These are phyloP conservation scores for Xylaria intraflava DNA, from an alignment of 495 filamentous ascomycete genomes.

Conservation along the genomic window DNA sequence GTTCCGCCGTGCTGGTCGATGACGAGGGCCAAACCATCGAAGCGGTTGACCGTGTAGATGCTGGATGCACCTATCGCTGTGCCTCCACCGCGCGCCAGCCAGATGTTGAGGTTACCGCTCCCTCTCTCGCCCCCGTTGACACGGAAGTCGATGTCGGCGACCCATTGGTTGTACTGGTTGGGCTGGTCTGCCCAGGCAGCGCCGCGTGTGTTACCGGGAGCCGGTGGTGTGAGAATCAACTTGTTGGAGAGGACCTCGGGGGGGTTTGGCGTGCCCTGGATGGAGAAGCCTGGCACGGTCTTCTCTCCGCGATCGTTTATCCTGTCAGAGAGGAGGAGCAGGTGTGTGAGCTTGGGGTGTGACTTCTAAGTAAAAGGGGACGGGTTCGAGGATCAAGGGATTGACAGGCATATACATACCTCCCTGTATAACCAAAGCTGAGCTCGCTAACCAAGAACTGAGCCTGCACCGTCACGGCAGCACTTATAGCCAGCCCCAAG, in stretches of 20 bases:
- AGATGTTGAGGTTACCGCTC: slow-evolving; percentile 85
- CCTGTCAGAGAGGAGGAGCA: slow-evolving; percentile 18
- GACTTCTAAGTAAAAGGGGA: background rate
- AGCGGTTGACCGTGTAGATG: slow-evolving; percentile 73
- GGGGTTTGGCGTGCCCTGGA: slow-evolving; percentile 62
- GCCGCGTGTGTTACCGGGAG: slow-evolving; percentile 78
- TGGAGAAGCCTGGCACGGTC: slow-evolving; percentile 48
- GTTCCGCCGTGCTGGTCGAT: slow-evolving; percentile 82
- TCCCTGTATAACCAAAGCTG: slow-evolving; percentile 71
- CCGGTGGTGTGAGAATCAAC: slow-evolving; percentile 82
- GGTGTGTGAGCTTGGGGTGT: background rate
- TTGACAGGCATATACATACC: slow-evolving; percentile 36
- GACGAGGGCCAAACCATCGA: slow-evolving; percentile 81
- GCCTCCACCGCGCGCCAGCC: slow-evolving; percentile 74
- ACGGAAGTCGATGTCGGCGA: slow-evolving; percentile 77
- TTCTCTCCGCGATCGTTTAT: slow-evolving; percentile 36
- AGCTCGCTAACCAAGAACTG: slow-evolving; percentile 52
- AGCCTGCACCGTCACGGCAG: slow-evolving; percentile 47
- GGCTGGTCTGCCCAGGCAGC: slow-evolving; percentile 71
- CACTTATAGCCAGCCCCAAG: slow-evolving; percentile 46
- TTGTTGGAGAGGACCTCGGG: slow-evolving; percentile 84
- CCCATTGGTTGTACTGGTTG: slow-evolving; percentile 61
- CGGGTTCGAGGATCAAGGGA: background rate
- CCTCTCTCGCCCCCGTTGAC: slow-evolving; percentile 78
- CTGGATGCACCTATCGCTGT: slow-evolving; percentile 59